Conservation (phyloP, 2,329 filamentous ascomycete species). For the Pyrenophora teres region DNA sequence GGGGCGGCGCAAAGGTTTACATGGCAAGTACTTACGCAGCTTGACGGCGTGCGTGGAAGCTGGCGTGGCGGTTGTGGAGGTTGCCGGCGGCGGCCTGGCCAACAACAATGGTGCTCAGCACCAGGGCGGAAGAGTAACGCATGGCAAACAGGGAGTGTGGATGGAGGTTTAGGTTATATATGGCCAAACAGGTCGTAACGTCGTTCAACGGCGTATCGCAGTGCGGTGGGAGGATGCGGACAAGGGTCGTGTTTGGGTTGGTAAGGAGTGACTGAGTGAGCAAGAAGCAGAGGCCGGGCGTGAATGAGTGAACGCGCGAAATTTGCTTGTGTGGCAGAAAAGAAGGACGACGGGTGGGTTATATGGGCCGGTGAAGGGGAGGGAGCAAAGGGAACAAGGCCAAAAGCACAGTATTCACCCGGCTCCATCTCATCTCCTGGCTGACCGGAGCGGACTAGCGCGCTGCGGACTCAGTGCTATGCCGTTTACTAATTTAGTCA, state of each 20-base stretch:
- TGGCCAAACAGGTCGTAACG: slow-evolving; percentile 26
- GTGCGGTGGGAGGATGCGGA: slow-evolving; percentile 5
- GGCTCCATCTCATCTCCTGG: slow-evolving; percentile 34
- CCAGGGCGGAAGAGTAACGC: slow-evolving; percentile 44
- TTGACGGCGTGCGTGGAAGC: slow-evolving; percentile 44
- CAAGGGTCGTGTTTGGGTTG: slow-evolving; percentile 5
- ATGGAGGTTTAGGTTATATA: slow-evolving; percentile 4
- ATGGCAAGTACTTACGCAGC: slow-evolving; percentile 27
- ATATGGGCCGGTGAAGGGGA: slow-evolving; percentile 35
- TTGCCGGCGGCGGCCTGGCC: slow-evolving; percentile 42
- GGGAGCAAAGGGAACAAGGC: slow-evolving; percentile 27
- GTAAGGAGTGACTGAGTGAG: slow-evolving; percentile 38
- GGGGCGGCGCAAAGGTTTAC: background rate
- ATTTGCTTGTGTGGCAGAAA: slow-evolving; percentile 23
- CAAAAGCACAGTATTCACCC: slow-evolving; percentile 28
- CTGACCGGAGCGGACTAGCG: slow-evolving; percentile 18
- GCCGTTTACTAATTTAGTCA: slow-evolving; percentile 29
- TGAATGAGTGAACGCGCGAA: slow-evolving; percentile 49
- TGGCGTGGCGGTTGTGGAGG: slow-evolving; percentile 41
- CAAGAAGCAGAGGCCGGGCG: slow-evolving; percentile 34
- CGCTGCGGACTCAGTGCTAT: slow-evolving; percentile 16
- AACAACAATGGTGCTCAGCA: slow-evolving; percentile 45
- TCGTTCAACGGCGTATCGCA: slow-evolving; percentile 32
- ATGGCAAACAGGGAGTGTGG: slow-evolving; percentile 27
- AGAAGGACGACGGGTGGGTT: slow-evolving; percentile 31